Conservation (phyloP, 176 grass and related monocot species). For the Triticum urartu region DNA sequence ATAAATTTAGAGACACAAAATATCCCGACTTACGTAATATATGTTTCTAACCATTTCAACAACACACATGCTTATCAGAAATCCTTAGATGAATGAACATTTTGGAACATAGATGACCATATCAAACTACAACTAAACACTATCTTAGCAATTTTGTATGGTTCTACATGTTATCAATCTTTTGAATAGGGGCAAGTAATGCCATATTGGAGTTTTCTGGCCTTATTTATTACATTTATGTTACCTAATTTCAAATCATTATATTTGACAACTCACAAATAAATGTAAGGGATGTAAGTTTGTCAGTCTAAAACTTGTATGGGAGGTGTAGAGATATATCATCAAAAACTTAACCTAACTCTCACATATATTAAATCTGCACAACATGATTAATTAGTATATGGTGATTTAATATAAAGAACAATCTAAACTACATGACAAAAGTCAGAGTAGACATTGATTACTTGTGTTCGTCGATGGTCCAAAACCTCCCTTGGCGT, state of each 20-base stretch:
- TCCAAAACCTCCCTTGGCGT: slow-evolving; percentile 21
- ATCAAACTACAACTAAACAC: neutral
- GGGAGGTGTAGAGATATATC: neutral
- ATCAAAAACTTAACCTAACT: neutral
- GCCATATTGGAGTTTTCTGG: neutral
- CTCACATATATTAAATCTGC: neutral
- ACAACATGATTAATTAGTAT: neutral
- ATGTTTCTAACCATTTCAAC: neutral
- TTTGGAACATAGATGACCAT: neutral
- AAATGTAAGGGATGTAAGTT: neutral
- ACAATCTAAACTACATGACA: neutral
- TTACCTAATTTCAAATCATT: neutral
- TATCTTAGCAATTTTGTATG: neutral
- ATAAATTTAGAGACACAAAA: neutral
- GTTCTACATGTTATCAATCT: neutral
- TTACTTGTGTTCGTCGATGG: slow-evolving; percentile 30
- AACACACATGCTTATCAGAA: neutral
- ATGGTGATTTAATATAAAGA: neutral
- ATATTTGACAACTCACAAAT: neutral
- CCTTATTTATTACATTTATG: neutral
- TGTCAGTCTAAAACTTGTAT: neutral
- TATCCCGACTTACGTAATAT: neutral
- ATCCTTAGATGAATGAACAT: neutral
- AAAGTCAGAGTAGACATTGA: neutral
- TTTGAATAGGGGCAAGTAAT: neutral